Conservation (phyloP, 192 early-diverging fungal species). For the Backusella macrospora region DNA sequence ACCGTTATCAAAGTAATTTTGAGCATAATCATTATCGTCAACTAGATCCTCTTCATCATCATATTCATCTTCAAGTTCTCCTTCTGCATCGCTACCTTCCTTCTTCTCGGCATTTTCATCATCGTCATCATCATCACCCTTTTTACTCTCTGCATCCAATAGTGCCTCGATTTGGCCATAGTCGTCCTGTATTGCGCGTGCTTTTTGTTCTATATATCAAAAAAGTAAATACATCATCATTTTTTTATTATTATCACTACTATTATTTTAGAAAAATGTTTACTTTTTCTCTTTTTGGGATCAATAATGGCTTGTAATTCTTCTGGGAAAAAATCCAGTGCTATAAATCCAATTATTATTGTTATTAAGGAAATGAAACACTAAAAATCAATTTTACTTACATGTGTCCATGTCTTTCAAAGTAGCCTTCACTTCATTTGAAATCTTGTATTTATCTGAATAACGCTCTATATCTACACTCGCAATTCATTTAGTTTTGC, state of each 20-base stretch:
- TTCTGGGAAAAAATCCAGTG: slow-evolving; percentile 40
- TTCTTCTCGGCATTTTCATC: slow-evolving; percentile 36
- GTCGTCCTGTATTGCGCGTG: slow-evolving; percentile 9
- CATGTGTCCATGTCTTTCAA: slow-evolving; percentile 32
- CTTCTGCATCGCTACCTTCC: slow-evolving; percentile 26
- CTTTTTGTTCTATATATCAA: slow-evolving; percentile 22
- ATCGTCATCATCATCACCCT: slow-evolving; percentile 15
- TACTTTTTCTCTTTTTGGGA: slow-evolving; percentile 29
- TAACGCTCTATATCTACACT: slow-evolving; percentile 40
- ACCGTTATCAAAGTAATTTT: slow-evolving; percentile 49
- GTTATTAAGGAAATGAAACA: background rate
- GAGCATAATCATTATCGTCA: slow-evolving; percentile 43
- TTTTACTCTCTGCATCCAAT: slow-evolving; percentile 31
- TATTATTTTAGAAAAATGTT: background rate
- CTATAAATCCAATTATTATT: slow-evolving; percentile 4
- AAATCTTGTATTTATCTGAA: slow-evolving; percentile 37
- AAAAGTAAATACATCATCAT: background rate
- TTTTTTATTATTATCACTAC: background rate
- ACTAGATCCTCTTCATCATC: slow-evolving; percentile 44
- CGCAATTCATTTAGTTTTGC: no score
- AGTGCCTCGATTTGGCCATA: slow-evolving; percentile 37
- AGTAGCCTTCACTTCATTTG: background rate
- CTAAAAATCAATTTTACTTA: background rate
- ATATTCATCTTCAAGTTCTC: slow-evolving; percentile 23
- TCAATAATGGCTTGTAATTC: slow-evolving; percentile 39